Percentiles rank a stretch among this genome's conserved stretches.
Evolutionary conservation across 768 basidiomycete genomes (phyloP).

Genomic region (Albatrellus ellisii): DNA sequence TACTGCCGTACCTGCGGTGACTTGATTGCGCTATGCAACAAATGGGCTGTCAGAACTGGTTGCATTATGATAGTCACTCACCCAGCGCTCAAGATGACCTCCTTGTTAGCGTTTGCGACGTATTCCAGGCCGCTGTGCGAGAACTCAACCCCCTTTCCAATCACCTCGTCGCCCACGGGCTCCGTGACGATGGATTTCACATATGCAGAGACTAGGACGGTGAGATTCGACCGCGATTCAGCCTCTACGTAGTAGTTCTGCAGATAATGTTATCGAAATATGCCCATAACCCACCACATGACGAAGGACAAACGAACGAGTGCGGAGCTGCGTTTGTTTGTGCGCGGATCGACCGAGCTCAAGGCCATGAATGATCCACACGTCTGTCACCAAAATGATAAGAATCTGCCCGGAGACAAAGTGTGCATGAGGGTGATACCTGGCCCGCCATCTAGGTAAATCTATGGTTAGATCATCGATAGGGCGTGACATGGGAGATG

Average conservation of each 20-base stretch:
- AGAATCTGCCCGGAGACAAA: background rate
- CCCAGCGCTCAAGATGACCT: conserved; percentile 31
- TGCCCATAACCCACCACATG: conserved; percentile 24
- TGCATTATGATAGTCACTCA: conserved; percentile 8
- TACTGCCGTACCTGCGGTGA: conserved; percentile 15
- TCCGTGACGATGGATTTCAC: conserved; percentile 11
- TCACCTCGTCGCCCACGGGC: background rate
- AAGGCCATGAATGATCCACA: too few relatives aligned
- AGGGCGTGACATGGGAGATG: too few relatives aligned
- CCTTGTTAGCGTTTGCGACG: conserved; percentile 23
- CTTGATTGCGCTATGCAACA: conserved; percentile 23
- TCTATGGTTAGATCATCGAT: too few relatives aligned
- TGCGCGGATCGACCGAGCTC: background rate
- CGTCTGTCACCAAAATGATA: too few relatives aligned
- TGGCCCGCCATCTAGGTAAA: background rate
- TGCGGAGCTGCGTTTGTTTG: conserved; percentile 9
- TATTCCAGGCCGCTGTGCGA: conserved; percentile 15
- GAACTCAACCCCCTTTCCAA: conserved; percentile 27
- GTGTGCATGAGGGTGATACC: background rate
- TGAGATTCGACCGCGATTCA: conserved; percentile 18
- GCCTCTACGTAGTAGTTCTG: background rate
- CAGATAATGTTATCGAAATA: conserved; percentile 21
- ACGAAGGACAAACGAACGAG: conserved; percentile 23
- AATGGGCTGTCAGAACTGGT: background rate
- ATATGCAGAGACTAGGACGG: conserved; percentile 17